Conservation (phyloP, 345 rosid genomes). For the Populus deltoides region DNA sequence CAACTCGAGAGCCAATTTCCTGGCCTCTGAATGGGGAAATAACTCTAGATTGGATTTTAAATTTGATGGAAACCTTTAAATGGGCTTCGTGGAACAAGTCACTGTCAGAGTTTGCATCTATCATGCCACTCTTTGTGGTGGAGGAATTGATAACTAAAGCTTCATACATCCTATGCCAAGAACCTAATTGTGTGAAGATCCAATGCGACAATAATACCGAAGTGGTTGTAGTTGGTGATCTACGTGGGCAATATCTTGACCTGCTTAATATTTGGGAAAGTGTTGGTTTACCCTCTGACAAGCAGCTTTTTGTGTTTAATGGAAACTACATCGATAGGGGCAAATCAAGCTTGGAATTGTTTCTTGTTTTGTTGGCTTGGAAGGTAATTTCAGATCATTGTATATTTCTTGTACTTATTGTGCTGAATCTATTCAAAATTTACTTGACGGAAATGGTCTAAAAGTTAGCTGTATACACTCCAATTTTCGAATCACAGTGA, state of each 20-base stretch:
- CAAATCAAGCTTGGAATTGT: conserved; percentile 42
- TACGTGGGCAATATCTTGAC: conserved; percentile 42
- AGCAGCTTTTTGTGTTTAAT: conserved; percentile 32
- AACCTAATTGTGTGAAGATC: conserved; percentile 37
- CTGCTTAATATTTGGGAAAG: conserved; percentile 38
- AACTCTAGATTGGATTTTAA: conserved; percentile 37
- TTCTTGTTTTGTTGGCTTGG: conserved; percentile 48
- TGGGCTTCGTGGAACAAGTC: conserved; percentile 38
- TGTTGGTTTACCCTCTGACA: conserved; percentile 43
- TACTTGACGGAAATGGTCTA: too few species aligned
- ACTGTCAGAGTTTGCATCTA: conserved; percentile 21
- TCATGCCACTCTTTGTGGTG: conserved; percentile 33
- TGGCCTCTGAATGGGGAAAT: conserved; percentile 41
- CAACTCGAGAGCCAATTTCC: conserved; percentile 11
- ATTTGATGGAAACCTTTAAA: conserved; percentile 31
- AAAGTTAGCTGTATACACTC: too few species aligned
- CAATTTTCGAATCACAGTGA: too few species aligned
- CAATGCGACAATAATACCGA: conserved; percentile 19
- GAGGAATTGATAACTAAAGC: conserved; percentile 32
- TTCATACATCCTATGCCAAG: conserved; percentile 33
- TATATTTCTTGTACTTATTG: too few species aligned
- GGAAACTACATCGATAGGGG: conserved; percentile 45
- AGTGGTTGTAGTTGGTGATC: conserved; percentile 45
- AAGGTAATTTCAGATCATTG: conserved; percentile 32
- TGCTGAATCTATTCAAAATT: too few species aligned